Conservation (phyloP, 2,329 filamentous ascomycete species). For the Plectosphaerella sp. region DNA sequence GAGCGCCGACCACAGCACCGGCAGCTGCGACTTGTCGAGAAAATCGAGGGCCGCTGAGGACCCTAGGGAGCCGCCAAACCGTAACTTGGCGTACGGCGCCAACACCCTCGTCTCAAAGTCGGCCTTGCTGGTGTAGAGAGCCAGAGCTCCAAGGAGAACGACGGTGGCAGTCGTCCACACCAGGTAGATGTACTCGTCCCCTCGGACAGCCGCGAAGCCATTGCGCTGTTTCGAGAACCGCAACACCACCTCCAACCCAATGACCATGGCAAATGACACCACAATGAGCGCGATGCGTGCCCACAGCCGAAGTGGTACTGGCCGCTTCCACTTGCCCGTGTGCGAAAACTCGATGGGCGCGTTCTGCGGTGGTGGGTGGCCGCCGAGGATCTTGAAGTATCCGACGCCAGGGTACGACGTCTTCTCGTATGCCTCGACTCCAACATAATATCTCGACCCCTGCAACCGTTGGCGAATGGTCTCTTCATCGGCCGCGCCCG, state of each 20-base stretch:
- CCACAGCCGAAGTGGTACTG: conserved; percentile 20
- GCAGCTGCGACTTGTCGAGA: conserved; percentile 21
- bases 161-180: conserved; percentile 29
- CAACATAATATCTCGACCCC: conserved; percentile 22
- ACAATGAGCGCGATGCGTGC: conserved; percentile 20
- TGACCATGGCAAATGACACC: conserved; percentile 22
- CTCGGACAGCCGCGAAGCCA: conserved; percentile 23
- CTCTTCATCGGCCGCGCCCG: conserved; percentile 23
- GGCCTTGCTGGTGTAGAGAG: conserved; percentile 22
- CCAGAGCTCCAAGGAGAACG: conserved; percentile 20
- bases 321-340: conserved; percentile 21
- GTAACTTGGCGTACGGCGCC: conserved; percentile 25
- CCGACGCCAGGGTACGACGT: conserved; percentile 12
- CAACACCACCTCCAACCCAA: conserved; percentile 27
- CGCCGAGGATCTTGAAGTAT: conserved; percentile 18
- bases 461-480: conserved; percentile 20
- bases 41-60: conserved; percentile 25
- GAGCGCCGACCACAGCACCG: conserved; percentile 20
- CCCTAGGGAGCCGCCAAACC: conserved; percentile 18
- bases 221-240: conserved; percentile 20
- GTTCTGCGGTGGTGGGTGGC: conserved; percentile 6
- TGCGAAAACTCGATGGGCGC: conserved; percentile 10
- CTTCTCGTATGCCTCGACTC: conserved; percentile 29
- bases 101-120: conserved; percentile 27
- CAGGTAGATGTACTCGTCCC: conserved; percentile 22